Evolutionary conservation across 805 yeast genomes (phyloP), one percentile per base, ranked within the genome.

Genomic region (Nakazawaea populi): DNA sequence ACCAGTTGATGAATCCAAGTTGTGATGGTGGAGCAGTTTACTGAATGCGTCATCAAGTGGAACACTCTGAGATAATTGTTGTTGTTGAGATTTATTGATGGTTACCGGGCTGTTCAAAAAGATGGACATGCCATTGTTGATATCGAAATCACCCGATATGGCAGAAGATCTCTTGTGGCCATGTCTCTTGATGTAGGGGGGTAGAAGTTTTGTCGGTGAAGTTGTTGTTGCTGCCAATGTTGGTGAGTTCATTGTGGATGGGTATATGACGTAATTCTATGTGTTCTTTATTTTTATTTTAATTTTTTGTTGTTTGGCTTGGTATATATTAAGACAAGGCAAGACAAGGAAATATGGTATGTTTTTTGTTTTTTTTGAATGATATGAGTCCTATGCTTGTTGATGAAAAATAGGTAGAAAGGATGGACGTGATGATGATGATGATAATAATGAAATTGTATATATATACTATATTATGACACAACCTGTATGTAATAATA

Each of bases 161-260:
- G 96, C 96, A 27, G 92, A 90, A 0, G 96, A 89, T 48, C 96
- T 71, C 60, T 88, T 79, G 60, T 89, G 96, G 43, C 87, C 79
- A 67, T 89, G 96, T 1, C 82, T 80, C 55, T 79, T 70, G 29
- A 42, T 41, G n/a, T 41, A 40, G 6, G 53, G 53, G 5, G 49
- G 50, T 31, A 32, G 30, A 7, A 46, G 43, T 37, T 39, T 46
- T 18, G 42, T 30, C 5, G 49, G 43, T 9, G 48, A 45, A 4
- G 27, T 30, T 11, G 49, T 37, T 9, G 48, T 37, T 7, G 27
- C 18, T 10, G 46, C 40, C 18, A 37, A 37, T 6, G n/a, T 37
- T 8, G 40, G 18, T 37, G 40, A 37, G 14, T 37, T n/a, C 40
- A 37, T 37, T 8, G 8, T 32, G 8, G 35, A 9, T 32, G 11